Evolutionary conservation across 2,329 filamentous ascomycete species (phyloP).

Genomic region (Gremmenia infestans): DNA sequence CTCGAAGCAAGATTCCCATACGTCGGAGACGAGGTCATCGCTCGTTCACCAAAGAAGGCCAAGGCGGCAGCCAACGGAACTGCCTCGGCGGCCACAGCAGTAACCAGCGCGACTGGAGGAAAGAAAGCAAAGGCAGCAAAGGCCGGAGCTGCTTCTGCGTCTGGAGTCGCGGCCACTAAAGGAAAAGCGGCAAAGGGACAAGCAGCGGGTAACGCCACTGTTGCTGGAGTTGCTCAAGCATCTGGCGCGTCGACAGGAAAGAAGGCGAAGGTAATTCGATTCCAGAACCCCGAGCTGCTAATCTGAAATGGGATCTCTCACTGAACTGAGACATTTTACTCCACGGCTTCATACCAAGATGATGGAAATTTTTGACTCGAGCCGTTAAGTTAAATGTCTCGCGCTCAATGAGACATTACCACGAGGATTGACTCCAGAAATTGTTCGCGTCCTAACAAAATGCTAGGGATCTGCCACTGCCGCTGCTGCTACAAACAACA

Average conservation of each 20-base stretch:
- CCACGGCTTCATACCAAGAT: no score
- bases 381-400: no score
- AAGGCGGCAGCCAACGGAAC: conserved; percentile 1
- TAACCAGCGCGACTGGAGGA: conserved; percentile 1
- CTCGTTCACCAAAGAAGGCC: not conserved
- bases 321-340: no score
- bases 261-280: not conserved
- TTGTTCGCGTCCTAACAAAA: no score
- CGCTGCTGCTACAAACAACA: not conserved
- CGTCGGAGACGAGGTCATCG: conserved; percentile 7
- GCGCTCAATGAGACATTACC: no score
- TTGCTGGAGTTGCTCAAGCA: not conserved
- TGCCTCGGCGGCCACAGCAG: not conserved
- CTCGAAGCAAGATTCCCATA: conserved; percentile 21
- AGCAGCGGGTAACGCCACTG: not conserved
- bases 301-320: no score
- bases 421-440: no score
- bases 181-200: not conserved
- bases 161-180: not conserved
- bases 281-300: no score
- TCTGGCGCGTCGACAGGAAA: not conserved
- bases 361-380: no score
- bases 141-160: not conserved
- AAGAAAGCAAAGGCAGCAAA: conserved; percentile 14
- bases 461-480: no score